Base-by-base conservation (phyloP, 2,329 filamentous ascomycete genomes). In the Trichoderma sp. region DNA sequence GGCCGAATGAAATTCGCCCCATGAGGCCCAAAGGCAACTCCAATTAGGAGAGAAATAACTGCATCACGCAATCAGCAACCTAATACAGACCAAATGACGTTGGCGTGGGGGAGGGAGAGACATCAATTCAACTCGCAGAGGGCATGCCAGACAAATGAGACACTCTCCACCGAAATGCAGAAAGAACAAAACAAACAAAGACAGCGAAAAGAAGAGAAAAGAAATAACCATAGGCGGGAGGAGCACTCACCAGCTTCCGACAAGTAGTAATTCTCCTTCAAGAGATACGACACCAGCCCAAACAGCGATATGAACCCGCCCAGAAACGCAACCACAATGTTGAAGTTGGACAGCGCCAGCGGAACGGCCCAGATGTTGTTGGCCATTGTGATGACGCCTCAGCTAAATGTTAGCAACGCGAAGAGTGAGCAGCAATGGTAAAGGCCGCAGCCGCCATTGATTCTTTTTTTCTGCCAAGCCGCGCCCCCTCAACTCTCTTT, bases 251-350 rank as follows among this genome's bases (percentile, higher is more conserved):
- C 84, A 68, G 95, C 93, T 87, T 98, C 95, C 1, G 94, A 97
- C 1, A 98, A 87, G 80, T 97, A 97, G 79, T 93, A 95, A 72
- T 90, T 92, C 83, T 97, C 95, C 79, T 98, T 97, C 78, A 93
- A 87, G 21, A 97, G 87, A 79, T 94, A 97, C 1, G 94, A 97
- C 0, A 98, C 93, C 57, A 98, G 84, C 4, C 94, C 94, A 78
- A 97, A 98, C n/a, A 97, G 76, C 0, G 93, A 94, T 73, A 98
- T 90, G 83, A 97, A 98, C 2, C 93, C 95, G 15, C 95, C 95
- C 14, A 97, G 82, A 8, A 93, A 88, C 68, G 92, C 91, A 79
- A 93, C 90, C 70, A 94, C 88, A 74, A 96, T 92, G 82, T 97
- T 97, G 86, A 97, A 97, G 80, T 94, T 92, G 74, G 87, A 90